A percentile compares a stretch with the other conserved stretches of the same genome.
phyloP scores from a whole-genome alignment of 768 basidiomycete species.

The Boletus edulis region DNA sequence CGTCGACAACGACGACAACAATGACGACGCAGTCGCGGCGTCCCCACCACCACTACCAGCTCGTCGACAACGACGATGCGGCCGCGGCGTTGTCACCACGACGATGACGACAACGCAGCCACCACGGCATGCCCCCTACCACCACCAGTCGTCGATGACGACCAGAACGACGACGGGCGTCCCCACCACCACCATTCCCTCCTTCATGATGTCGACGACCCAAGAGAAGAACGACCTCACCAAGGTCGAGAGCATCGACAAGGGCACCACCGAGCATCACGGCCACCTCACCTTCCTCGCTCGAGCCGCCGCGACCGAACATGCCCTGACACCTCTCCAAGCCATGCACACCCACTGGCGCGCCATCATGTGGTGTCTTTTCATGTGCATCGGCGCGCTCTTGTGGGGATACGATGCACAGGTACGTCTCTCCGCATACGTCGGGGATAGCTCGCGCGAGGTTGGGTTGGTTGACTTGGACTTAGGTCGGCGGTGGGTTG shows the following conservation, averaged over 20 bases:
- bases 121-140: too few relatives aligned
- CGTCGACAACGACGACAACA: too few relatives aligned
- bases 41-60: too few relatives aligned
- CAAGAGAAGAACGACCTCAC: constrained; percentile 10
- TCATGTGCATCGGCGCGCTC: constrained; percentile 24
- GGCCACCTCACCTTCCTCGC: constrained; percentile 21
- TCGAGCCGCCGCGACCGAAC: constrained; percentile 20
- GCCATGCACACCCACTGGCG: constrained; percentile 26
- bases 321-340: constrained; percentile 15
- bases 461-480: not conserved
- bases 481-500: constrained; percentile 20
- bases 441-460: too few relatives aligned
- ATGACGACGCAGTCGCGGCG: too few relatives aligned
- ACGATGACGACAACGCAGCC: too few relatives aligned
- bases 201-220: not conserved
- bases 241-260: constrained; percentile 8
- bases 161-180: too few relatives aligned
- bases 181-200: too few relatives aligned
- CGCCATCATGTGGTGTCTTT: constrained; percentile 23
- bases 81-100: too few relatives aligned
- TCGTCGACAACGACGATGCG: too few relatives aligned
- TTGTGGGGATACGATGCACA: constrained; percentile 27
- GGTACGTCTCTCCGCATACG: constrained; percentile 7
- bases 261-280: not conserved
- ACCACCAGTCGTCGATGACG: too few relatives aligned